phyloP scores from a whole-genome alignment of 2,329 filamentous ascomycete genomes.

The Fusarium avenaceum region DNA sequence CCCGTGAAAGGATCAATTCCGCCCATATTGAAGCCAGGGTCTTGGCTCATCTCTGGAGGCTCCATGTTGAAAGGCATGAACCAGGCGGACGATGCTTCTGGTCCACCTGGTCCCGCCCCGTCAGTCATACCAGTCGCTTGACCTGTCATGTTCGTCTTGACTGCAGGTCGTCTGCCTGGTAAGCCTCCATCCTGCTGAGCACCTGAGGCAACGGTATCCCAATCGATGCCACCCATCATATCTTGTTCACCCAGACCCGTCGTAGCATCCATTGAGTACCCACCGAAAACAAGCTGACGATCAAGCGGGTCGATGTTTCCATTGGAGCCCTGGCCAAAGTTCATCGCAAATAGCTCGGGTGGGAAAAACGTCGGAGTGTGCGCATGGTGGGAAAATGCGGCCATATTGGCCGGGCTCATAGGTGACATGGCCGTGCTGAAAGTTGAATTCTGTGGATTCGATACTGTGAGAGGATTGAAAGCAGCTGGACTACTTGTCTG shows the following conservation, averaged over 20 bases:
- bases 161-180: slow-evolving; percentile 48
- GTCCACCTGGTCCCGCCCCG: slow-evolving; percentile 48
- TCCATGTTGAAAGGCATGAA: slow-evolving; percentile 95
- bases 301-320: slow-evolving; percentile 77
- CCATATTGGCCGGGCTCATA: slow-evolving; percentile 64
- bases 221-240: slow-evolving; percentile 60
- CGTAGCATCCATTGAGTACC: slow-evolving; percentile 70
- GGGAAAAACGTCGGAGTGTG: slow-evolving; percentile 61
- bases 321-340: slow-evolving; percentile 63
- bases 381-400: slow-evolving; percentile 56
- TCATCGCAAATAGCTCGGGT: slow-evolving; percentile 66
- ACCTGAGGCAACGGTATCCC: slow-evolving; percentile 59
- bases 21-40: slow-evolving; percentile 58
- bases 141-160: slow-evolving; percentile 51
- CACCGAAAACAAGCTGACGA: slow-evolving; percentile 80
- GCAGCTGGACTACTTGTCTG: slow-evolving; percentile 57
- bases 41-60: slow-evolving; percentile 72
- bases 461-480: slow-evolving; percentile 59
- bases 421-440: slow-evolving; percentile 66
- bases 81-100: slow-evolving; percentile 78
- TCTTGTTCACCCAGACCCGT: slow-evolving; percentile 55
- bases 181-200: slow-evolving; percentile 47
- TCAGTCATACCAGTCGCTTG: slow-evolving; percentile 43
- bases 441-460: slow-evolving; percentile 57
- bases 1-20: slow-evolving; percentile 64